A percentile compares a stretch with the other conserved stretches of the same genome.
Conservation (phyloP, 2,329 filamentous ascomycete species). For the Fusarium cicatricum region DNA sequence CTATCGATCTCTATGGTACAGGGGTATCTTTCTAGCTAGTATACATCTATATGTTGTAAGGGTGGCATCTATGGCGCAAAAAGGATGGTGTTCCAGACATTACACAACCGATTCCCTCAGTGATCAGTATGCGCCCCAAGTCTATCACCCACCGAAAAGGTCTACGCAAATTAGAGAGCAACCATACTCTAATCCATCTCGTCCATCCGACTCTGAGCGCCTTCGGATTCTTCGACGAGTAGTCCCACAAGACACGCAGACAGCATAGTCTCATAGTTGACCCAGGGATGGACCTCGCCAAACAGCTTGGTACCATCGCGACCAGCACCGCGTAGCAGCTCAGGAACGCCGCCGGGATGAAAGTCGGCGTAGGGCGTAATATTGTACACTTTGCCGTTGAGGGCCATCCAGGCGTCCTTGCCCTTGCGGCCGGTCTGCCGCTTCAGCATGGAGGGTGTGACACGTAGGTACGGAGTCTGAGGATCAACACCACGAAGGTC, state of each 20-base stretch:
- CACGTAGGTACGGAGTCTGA: conserved; percentile 67
- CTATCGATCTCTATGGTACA: conserved; percentile 27
- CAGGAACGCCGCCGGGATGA: conserved; percentile 85
- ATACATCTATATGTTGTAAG: conserved; percentile 35
- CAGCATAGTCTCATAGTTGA: conserved; percentile 77
- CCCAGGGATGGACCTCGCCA: conserved; percentile 74
- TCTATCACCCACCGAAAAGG: neutral
- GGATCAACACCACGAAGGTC: conserved; percentile 72
- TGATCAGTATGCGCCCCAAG: neutral
- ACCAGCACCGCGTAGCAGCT: conserved; percentile 71
- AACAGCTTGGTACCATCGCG: conserved; percentile 70
- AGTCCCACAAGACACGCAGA: conserved; percentile 69
- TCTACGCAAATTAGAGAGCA: no score
- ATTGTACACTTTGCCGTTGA: conserved; percentile 93
- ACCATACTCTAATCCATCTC: conserved; percentile 70
- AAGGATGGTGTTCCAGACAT: neutral
- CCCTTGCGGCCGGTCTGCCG: conserved; percentile 83
- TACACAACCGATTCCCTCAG: neutral
- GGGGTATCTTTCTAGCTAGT: conserved; percentile 45
- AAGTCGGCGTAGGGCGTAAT: conserved; percentile 88
- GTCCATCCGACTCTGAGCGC: conserved; percentile 59
- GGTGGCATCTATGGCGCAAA: conserved; percentile 24
- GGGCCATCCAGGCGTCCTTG: conserved; percentile 87
- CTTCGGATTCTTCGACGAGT: conserved; percentile 64
- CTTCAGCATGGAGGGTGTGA: conserved; percentile 84